phyloP scores from a whole-genome alignment of 805 yeast genomes.

The Saccharomycodes ludwigii region DNA sequence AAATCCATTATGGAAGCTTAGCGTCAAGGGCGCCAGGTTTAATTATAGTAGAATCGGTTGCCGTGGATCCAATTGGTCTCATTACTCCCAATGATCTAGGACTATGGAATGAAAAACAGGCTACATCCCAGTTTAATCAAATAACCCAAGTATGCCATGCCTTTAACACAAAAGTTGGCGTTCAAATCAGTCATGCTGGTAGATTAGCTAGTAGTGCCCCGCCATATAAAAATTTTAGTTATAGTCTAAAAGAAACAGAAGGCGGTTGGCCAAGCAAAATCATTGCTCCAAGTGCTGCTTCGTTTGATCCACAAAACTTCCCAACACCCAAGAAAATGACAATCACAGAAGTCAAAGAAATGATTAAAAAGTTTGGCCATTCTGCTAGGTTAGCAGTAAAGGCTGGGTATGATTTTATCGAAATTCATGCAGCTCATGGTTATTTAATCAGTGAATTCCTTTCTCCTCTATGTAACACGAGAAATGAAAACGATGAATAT shows the following conservation, averaged over 20 bases:
- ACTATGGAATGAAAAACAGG: constrained; percentile 38
- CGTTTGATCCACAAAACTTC: constrained; percentile 14
- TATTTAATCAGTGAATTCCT: constrained; percentile 39
- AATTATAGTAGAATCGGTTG: constrained; percentile 33
- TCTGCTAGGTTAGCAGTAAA: constrained; percentile 40
- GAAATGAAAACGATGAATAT: constrained; percentile 52
- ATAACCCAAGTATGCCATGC: constrained; percentile 35
- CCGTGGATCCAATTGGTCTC: constrained; percentile 30
- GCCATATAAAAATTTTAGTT: constrained; percentile 20
- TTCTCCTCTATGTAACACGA: constrained; percentile 32
- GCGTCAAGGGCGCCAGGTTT: constrained; percentile 39
- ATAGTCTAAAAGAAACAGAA: constrained; percentile 20
- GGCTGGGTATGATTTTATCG: constrained; percentile 48
- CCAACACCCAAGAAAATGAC: constrained; percentile 32
- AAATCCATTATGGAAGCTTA: constrained; percentile 35
- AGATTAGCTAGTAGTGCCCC: constrained; percentile 32
- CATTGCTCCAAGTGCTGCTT: constrained; percentile 34
- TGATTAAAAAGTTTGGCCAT: constrained; percentile 30
- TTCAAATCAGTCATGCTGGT: constrained; percentile 47
- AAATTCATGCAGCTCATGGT: constrained; percentile 55
- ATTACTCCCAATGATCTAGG: constrained; percentile 36
- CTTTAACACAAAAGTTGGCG: constrained; percentile 33
- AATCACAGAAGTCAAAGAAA: constrained; percentile 26
- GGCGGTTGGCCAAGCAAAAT: constrained; percentile 34
- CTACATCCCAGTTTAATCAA: constrained; percentile 22